These are phyloP conservation scores for Sporothrix phasma DNA, from an alignment of 2,329 filamentous ascomycete genomes.

Conservation along the genomic window DNA sequence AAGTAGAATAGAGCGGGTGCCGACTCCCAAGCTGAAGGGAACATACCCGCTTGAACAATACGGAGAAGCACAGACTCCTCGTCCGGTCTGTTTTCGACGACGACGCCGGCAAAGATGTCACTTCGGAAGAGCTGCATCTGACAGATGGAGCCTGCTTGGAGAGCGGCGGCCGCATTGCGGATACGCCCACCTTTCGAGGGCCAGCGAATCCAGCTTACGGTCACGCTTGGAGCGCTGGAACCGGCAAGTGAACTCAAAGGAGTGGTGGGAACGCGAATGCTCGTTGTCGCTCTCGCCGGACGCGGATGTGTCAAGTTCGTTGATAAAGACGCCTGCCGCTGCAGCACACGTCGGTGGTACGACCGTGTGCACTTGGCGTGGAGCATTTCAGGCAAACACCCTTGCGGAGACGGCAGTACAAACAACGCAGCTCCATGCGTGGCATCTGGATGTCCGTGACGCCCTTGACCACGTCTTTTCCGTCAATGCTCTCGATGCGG, in stretches of 20 bases:
- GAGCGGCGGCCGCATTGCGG: slow-evolving; percentile 53
- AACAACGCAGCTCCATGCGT: slow-evolving; percentile 82
- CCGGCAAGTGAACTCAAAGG: slow-evolving; percentile 86
- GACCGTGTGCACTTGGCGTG: slow-evolving; percentile 87
- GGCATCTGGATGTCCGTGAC: slow-evolving; percentile 75
- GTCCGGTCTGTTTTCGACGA: slow-evolving; percentile 69
- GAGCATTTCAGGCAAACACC: slow-evolving; percentile 98
- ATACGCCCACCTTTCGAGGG: slow-evolving; percentile 59
- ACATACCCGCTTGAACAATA: slow-evolving; percentile 71
- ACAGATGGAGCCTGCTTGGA: slow-evolving; percentile 66
- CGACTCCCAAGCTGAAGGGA: neutral
- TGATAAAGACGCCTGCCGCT: slow-evolving; percentile 82
- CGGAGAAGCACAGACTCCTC: slow-evolving; percentile 73
- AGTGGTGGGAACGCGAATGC: slow-evolving; percentile 54
- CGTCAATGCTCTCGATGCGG: slow-evolving; percentile 64
- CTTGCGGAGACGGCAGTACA: slow-evolving; percentile 86
- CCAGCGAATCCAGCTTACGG: slow-evolving; percentile 59
- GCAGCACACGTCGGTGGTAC: slow-evolving; percentile 94
- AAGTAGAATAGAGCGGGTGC: neutral
- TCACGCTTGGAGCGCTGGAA: slow-evolving; percentile 86
- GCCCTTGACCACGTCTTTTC: slow-evolving; percentile 65
- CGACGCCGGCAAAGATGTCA: slow-evolving; percentile 82
- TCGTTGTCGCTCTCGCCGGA: slow-evolving; percentile 75
- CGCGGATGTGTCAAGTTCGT: slow-evolving; percentile 78
- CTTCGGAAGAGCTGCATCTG: slow-evolving; percentile 77